Conservation (phyloP, 805 yeast genomes). For the Cyberlindnera xishuangbannaensis region DNA sequence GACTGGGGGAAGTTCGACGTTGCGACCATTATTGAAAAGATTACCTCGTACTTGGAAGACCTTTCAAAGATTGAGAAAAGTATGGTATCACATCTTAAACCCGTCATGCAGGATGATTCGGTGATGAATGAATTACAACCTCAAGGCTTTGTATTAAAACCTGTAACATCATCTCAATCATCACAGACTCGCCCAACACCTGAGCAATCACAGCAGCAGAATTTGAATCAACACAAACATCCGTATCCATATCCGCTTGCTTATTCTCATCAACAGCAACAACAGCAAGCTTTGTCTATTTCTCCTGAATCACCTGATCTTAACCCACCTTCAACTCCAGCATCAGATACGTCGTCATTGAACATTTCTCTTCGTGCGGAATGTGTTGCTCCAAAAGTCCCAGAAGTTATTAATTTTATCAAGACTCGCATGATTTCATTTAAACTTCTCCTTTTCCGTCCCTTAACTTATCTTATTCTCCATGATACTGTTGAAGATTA, state of each 20-base stretch:
- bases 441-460: constrained; percentile 19
- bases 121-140: constrained; percentile 14
- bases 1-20: constrained; percentile 18
- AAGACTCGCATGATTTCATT: constrained; percentile 20
- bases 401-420: constrained; percentile 21
- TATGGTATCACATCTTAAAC: constrained; percentile 12
- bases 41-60: constrained; percentile 13
- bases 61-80: constrained; percentile 17
- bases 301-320: neutral
- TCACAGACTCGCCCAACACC: constrained; percentile 1
- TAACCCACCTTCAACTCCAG: constrained; percentile 10
- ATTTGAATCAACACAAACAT: neutral
- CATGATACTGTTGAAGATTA: constrained; percentile 13
- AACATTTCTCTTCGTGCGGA: constrained; percentile 9
- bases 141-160: constrained; percentile 19
- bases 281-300: neutral
- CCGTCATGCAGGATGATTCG: constrained; percentile 13
- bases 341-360: constrained; percentile 11
- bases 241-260: too few relatives aligned
- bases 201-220: constrained; percentile 1
- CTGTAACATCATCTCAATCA: neutral
- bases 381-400: constrained; percentile 6
- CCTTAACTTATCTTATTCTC: constrained; percentile 15
- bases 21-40: constrained; percentile 7
- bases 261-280: constrained; percentile 1